A percentile compares a stretch with the other conserved stretches of the same genome.
Evolutionary conservation across 2,329 filamentous ascomycete species (phyloP).

Genomic region (Sclerotinia spermophila): DNA sequence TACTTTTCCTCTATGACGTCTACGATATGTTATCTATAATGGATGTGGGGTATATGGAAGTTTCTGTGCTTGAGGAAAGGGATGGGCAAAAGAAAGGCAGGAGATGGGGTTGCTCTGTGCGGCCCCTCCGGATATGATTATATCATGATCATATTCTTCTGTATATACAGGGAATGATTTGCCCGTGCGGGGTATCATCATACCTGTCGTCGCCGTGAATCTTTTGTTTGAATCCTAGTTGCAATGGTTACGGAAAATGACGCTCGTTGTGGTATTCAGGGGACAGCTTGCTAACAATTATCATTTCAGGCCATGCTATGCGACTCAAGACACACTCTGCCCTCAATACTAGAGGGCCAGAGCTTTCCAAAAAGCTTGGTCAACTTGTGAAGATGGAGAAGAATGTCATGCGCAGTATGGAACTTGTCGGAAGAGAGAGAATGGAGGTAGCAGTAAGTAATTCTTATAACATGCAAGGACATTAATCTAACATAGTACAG

Average conservation of each 20-base stretch:
- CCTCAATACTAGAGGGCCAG: slow-evolving; percentile 54
- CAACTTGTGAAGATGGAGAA: slow-evolving; percentile 99
- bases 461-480: neutral
- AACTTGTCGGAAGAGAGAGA: slow-evolving; percentile 88
- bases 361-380: slow-evolving; percentile 95
- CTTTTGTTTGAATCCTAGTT: neutral
- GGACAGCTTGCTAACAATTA: slow-evolving; percentile 49
- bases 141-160: neutral
- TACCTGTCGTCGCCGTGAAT: neutral
- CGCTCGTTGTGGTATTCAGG: neutral
- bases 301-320: slow-evolving; percentile 68
- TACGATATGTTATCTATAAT: neutral
- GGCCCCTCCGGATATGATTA: neutral
- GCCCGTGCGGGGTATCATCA: neutral
- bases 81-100: neutral
- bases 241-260: neutral
- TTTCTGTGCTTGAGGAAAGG: neutral
- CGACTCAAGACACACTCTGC: slow-evolving; percentile 72
- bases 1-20: slow-evolving; percentile 35
- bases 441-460: slow-evolving; percentile 93
- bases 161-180: neutral
- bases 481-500: slow-evolving; percentile 44
- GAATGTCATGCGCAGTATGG: slow-evolving; percentile 98
- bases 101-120: neutral
- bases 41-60: neutral